Conservation (phyloP, 2,329 filamentous ascomycete genomes). For the Microdochium paspali region DNA sequence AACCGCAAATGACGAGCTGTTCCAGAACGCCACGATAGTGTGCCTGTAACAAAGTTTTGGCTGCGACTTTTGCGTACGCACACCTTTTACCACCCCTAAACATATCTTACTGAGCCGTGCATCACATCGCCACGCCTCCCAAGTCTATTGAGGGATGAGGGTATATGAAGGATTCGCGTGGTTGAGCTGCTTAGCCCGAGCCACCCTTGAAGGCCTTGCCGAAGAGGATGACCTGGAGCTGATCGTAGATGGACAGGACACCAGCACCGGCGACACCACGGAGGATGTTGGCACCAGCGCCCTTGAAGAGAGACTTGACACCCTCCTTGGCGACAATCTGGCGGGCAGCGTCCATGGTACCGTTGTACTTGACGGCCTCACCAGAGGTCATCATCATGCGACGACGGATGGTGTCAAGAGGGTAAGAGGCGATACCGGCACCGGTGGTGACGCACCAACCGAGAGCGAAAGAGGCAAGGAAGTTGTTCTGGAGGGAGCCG, state of each 20-base stretch:
- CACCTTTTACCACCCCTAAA: conserved; percentile 30
- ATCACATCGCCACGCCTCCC: conserved; percentile 25
- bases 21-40: conserved; percentile 26
- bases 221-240: conserved; percentile 98
- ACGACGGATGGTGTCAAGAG: conserved; percentile 99
- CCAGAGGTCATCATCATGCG: conserved; percentile 99
- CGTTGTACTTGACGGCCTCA: conserved; percentile 99
- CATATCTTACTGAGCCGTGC: conserved; percentile 19
- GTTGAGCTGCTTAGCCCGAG: conserved; percentile 30
- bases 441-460: conserved; percentile 99
- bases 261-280: conserved; percentile 99
- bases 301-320: conserved; percentile 99
- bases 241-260: conserved; percentile 99
- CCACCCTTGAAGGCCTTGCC: conserved; percentile 94
- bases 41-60: conserved; percentile 26
- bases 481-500: conserved; percentile 90
- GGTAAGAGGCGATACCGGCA: conserved; percentile 99
- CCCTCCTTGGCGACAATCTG: conserved; percentile 98
- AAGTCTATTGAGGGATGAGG: conserved; percentile 32
- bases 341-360: conserved; percentile 85
- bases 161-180: conserved; percentile 8
- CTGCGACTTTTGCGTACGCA: conserved; percentile 32
- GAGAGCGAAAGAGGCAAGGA: conserved; percentile 97
- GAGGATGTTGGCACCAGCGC: conserved; percentile 99
- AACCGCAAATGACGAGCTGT: conserved; percentile 24